Conservation (phyloP, 1,284 basidiomycete species). For the Trichosporon faecale region DNA sequence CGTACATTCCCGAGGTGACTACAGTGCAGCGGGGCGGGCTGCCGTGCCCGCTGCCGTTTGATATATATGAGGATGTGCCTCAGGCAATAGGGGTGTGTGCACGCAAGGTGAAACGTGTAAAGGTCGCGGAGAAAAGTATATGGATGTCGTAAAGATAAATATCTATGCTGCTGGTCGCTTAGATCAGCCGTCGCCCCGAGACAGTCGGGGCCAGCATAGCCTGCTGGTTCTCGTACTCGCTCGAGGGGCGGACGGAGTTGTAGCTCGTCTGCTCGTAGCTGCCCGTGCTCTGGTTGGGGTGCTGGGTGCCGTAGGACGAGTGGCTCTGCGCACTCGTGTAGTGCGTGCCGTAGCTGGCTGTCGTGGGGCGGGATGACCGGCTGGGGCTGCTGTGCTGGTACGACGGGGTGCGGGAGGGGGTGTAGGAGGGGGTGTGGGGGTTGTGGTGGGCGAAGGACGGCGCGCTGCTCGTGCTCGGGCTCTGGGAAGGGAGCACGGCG, state of each 20-base stretch:
- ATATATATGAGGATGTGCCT: background rate
- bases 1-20: constrained; percentile 4
- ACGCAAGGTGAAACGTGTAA: background rate
- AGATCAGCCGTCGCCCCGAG: background rate
- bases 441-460: background rate
- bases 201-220: background rate
- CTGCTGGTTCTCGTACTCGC: constrained; percentile 7
- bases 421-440: too few species aligned
- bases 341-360: background rate
- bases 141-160: background rate
- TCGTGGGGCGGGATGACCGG: background rate
- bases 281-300: background rate
- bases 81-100: background rate
- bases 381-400: background rate
- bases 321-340: background rate
- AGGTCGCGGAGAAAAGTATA: background rate
- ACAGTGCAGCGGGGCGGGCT: background rate
- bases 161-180: background rate
- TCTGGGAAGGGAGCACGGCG: background rate
- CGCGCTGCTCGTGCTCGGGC: background rate
- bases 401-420: background rate
- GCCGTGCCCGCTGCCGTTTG: background rate
- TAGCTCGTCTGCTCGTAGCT: constrained; percentile 8
- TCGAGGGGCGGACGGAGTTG: background rate
- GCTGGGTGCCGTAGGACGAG: background rate